Base-by-base conservation (phyloP, 2,329 filamentous ascomycete genomes). In the Alternaria sp. region DNA sequence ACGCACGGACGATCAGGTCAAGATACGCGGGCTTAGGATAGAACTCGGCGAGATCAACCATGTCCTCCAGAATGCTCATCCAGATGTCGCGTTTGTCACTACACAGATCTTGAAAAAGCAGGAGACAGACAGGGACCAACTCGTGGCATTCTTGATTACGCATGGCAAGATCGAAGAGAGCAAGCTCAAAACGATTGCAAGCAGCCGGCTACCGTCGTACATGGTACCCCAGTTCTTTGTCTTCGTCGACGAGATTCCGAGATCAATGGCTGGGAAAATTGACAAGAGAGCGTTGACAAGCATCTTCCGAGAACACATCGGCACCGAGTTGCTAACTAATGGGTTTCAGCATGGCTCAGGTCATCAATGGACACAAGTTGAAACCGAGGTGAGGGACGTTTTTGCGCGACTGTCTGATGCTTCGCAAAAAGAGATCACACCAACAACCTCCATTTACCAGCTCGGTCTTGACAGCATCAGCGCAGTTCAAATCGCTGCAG, bases 401-500 rank as follows among this genome's bases (percentile, higher is more conserved):
- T 77, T 94, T 17, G 84, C 87, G 0, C 80, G 80, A 7, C 83
- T 96, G 23, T 89, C 91, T 1, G 81, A 83, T 2, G 79, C 86
- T 5, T 76, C 86, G 0, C 59, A 75, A 2, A 71, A 83, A 0
- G 81, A 80, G 0, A 89, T 97, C 50, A 72, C 76, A 4, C 84
- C 84, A 12, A 75, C 86, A 10, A 93, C 89, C 0, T 93, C 92
- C 0, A 93, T 98, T 52, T 97, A 95, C 71, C 89, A 91, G 61
- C 86, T 97, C n/a, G 95, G 95, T 0, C 82, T 97, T 4, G 94
- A 97, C 79, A 97, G 94, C 75, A 96, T 98, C 72, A 94, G 91
- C 64, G 92, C 93, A 0, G 85, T 88, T 15, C 93, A 97, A 73
- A 84, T 97, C 10, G 92, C 93, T 1, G 85, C 88, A 1, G 81